Evolutionary conservation across 352 stramenopile species (phyloP).

Genomic region (Phytopythium montanum): DNA sequence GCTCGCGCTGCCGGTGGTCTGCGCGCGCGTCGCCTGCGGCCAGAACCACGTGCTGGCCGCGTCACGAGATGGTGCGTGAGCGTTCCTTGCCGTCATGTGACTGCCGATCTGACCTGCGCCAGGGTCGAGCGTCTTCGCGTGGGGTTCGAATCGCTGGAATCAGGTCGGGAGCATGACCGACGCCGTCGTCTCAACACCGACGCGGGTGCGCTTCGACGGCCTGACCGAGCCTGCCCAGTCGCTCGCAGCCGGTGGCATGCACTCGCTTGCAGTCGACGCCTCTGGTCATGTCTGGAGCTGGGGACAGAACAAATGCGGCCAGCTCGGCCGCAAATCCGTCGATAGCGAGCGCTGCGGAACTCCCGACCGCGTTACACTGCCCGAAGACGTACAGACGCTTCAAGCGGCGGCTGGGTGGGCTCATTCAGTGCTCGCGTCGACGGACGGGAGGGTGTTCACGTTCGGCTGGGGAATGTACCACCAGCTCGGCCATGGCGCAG

Average conservation of each 20-base stretch:
- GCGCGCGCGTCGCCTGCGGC: constrained; percentile 41
- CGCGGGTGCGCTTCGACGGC: constrained; percentile 20
- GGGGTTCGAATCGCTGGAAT: constrained; percentile 47
- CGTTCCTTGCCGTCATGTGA: not conserved
- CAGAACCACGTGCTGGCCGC: constrained; percentile 53
- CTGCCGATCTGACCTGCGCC: not conserved
- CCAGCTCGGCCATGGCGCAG: constrained; percentile 60
- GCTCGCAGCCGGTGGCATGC: constrained; percentile 49
- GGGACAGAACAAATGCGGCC: constrained; percentile 58
- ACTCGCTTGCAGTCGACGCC: constrained; percentile 55
- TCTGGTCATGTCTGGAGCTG: constrained; percentile 47
- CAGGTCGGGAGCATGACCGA: constrained; percentile 22
- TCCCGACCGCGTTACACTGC: constrained; percentile 14
- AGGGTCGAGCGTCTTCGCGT: constrained; percentile 29
- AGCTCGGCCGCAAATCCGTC: constrained; percentile 35
- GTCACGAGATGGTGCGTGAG: constrained; percentile 14
- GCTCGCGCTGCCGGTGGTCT: constrained; percentile 27
- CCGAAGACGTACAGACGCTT: not conserved
- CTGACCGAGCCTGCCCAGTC: constrained; percentile 5
- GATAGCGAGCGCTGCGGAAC: not conserved
- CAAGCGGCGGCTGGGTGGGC: constrained; percentile 42
- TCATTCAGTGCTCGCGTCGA: constrained; percentile 47
- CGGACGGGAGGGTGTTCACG: constrained; percentile 37
- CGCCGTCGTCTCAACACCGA: constrained; percentile 11
- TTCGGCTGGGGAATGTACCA: constrained; percentile 82